Evolutionary conservation across 331 rosid species (phyloP), one percentile per base, ranked within the genome.

Genomic region (Cydonia oblonga): DNA sequence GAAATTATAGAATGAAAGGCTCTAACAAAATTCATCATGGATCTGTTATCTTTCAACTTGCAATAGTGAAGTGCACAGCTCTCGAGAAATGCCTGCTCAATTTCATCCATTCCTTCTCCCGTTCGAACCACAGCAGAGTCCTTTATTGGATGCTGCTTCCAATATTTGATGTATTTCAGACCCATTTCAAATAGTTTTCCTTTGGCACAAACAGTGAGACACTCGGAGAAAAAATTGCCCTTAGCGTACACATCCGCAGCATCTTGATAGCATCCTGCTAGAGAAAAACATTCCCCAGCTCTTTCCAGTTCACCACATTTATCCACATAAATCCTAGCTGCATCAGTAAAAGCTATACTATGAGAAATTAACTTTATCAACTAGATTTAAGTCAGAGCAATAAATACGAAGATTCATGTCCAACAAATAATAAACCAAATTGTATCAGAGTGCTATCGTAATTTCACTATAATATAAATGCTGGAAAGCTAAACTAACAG

Each of bases 1-100:
- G 64, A 78, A 62, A 78, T 75, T 33, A 86, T 75, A 0, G 89
- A 75, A 20, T 52, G 72, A 70, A 92, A 89, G 58, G 89, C 87
- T 75, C 80, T 75, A 4, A 82, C 86, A 67, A 64, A 75, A 58
- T 79, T 75, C 76, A 82, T 71, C 81, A 67, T 82, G 11, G 44
- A 61, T 66, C 51, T 32, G 49, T 61, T 44, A 64, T 82, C 81
- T 18, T 66, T 53, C 24, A 28, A 68, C 42, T 68, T 8, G 56
- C 68, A 68, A 66, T 71, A 75, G 58, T 66, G 42, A 58, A 35
- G n/a, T 9, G 83, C 83, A 4, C 81, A 81, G 15, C 26, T 42
- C 66, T 24, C 23, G 29, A 79, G 79, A 71, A 71, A 65, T 22
- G 51, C 46, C 38, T 74, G 80, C 42, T 69, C 75, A 11, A 25